Evolutionary conservation across 768 basidiomycete species (phyloP).

Genomic region (Tylopilus plumbeoviolaceoides): DNA sequence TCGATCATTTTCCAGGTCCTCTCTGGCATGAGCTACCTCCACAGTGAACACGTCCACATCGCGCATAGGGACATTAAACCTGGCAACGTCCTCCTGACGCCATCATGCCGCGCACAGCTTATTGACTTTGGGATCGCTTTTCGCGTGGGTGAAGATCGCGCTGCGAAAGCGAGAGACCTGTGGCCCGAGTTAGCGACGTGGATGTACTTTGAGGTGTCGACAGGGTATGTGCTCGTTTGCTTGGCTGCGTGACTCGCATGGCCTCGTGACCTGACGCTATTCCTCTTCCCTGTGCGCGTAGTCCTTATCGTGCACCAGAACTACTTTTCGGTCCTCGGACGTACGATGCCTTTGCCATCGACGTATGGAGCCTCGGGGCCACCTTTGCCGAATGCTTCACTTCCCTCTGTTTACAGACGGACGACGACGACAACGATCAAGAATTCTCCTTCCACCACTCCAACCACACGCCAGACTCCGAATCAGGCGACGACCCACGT

Average conservation of each 20-base stretch:
- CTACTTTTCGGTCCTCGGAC: slow-evolving; percentile 69
- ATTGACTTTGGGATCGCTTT: slow-evolving; percentile 85
- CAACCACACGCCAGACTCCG: slow-evolving; percentile 20
- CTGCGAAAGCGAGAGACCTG: slow-evolving; percentile 39
- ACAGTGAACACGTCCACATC: slow-evolving; percentile 45
- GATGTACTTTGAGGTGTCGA: slow-evolving; percentile 84
- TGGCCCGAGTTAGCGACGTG: slow-evolving; percentile 59
- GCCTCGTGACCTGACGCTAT: neutral
- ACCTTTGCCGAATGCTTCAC: slow-evolving; percentile 80
- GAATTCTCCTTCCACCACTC: slow-evolving; percentile 19
- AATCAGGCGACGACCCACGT: slow-evolving; percentile 19
- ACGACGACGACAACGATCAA: slow-evolving; percentile 37
- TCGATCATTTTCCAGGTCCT: slow-evolving; percentile 69
- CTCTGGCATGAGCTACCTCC: slow-evolving; percentile 64
- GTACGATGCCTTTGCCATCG: slow-evolving; percentile 70
- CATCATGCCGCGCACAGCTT: slow-evolving; percentile 59
- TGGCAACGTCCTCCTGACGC: slow-evolving; percentile 65
- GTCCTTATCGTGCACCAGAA: slow-evolving; percentile 86
- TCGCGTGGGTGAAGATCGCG: slow-evolving; percentile 24
- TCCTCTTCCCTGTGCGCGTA: slow-evolving; percentile 25
- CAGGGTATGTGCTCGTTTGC: slow-evolving; percentile 58
- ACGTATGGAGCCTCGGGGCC: slow-evolving; percentile 81
- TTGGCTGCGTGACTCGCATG: neutral
- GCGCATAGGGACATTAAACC: slow-evolving; percentile 91
- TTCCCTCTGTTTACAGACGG: slow-evolving; percentile 43